Percentiles rank a stretch among this genome's conserved stretches.
phyloP scores from a whole-genome alignment of 164 flowering plant species.

The Aristolochia fimbriata region DNA sequence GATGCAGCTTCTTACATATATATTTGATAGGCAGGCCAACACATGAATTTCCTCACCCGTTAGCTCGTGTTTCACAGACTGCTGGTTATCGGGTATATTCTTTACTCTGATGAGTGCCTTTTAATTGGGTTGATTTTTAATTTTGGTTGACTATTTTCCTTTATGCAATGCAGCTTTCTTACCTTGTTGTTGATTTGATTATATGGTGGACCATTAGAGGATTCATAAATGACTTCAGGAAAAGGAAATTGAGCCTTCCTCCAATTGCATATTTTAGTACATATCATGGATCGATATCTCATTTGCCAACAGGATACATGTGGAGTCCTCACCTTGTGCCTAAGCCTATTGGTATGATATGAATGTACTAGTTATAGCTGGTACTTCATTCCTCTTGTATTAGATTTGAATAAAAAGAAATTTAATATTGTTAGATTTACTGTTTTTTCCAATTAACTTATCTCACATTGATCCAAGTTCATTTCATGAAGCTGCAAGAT shows the following conservation, averaged over 20 bases:
- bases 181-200: conserved; percentile 71
- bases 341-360: conserved; percentile 71
- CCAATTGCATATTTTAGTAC: conserved; percentile 91
- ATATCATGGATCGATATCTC: conserved; percentile 80
- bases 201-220: conserved; percentile 95
- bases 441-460: too few species aligned
- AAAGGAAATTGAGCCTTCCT: conserved; percentile 71
- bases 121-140: background rate
- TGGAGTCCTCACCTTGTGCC: conserved; percentile 95
- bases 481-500: too few species aligned
- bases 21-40: conserved; percentile 85
- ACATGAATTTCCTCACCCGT: conserved; percentile 83
- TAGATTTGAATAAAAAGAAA: too few species aligned
- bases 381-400: too few species aligned
- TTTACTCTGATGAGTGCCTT: background rate
- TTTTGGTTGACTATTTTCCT: background rate
- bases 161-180: conserved; percentile 58
- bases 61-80: conserved; percentile 84
- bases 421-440: too few species aligned
- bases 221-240: conserved; percentile 83
- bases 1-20: conserved; percentile 30
- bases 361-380: background rate
- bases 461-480: too few species aligned
- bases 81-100: conserved; percentile 81
- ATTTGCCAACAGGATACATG: conserved; percentile 89